Conservation (phyloP, 2,329 filamentous ascomycete species). For the Capronia americana region DNA sequence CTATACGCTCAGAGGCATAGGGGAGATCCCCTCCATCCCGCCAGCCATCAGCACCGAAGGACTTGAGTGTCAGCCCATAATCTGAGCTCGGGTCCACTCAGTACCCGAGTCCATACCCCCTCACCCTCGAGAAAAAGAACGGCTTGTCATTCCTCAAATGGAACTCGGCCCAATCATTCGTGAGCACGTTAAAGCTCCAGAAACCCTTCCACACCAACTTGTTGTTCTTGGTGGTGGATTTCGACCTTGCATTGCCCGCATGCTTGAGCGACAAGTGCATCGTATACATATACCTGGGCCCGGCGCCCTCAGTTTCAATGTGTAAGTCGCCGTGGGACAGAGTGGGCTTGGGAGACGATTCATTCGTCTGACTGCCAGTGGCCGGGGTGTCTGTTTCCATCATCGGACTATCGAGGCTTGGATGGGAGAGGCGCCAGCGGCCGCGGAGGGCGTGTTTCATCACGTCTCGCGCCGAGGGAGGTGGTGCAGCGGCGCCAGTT, state of each 20-base stretch:
- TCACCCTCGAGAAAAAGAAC: slow-evolving; percentile 68
- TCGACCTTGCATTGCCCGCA: slow-evolving; percentile 59
- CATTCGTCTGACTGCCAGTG: slow-evolving; percentile 36
- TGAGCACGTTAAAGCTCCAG: slow-evolving; percentile 87
- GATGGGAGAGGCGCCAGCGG: slow-evolving; percentile 69
- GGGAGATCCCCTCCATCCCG: background rate
- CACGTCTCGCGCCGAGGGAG: slow-evolving; percentile 55
- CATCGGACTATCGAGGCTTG: slow-evolving; percentile 40
- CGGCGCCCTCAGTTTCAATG: slow-evolving; percentile 85
- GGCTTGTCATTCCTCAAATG: slow-evolving; percentile 65
- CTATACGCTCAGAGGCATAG: background rate
- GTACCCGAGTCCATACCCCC: slow-evolving; percentile 60
- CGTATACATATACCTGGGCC: slow-evolving; percentile 79
- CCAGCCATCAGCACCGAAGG: background rate
- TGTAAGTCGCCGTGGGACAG: slow-evolving; percentile 65
- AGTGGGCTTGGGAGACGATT: slow-evolving; percentile 35
- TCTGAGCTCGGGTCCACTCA: slow-evolving; percentile 12
- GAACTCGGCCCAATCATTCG: slow-evolving; percentile 90
- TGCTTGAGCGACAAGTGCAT: slow-evolving; percentile 75
- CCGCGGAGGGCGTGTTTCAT: slow-evolving; percentile 73
- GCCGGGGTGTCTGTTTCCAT: background rate
- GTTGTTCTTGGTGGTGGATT: slow-evolving; percentile 73
- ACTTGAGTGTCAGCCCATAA: background rate
- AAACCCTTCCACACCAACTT: slow-evolving; percentile 88
- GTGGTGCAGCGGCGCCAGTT: slow-evolving; percentile 42